Percentiles rank a stretch among this genome's conserved stretches.
These are phyloP conservation scores for Zoysia matrella DNA, from an alignment of 202 grass and related monocot species.

Conservation along the genomic window DNA sequence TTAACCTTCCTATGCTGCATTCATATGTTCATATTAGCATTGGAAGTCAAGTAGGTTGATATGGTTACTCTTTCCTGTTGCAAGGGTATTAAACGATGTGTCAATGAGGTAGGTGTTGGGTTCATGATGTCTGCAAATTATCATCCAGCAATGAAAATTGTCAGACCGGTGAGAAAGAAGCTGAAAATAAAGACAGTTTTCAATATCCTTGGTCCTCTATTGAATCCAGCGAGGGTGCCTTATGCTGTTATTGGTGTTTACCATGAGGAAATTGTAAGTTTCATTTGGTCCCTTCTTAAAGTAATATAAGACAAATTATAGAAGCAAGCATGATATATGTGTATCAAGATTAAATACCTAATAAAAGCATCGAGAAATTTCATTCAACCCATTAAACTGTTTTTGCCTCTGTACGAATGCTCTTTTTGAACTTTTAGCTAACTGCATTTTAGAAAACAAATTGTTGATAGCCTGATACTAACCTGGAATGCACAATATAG, in stretches of 20 bases:
- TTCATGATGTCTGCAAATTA: slow-evolving; percentile 99
- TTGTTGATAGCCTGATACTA: slow-evolving; percentile 5
- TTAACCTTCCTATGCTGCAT: slow-evolving; percentile 10
- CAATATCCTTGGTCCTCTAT: slow-evolving; percentile 92
- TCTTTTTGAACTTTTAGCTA: slow-evolving; percentile 13
- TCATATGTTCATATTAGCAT: slow-evolving; percentile 5
- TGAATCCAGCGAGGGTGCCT: slow-evolving; percentile 91
- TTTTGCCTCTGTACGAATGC: not conserved
- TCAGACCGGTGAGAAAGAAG: slow-evolving; percentile 82
- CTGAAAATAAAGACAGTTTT: slow-evolving; percentile 97
- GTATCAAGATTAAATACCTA: not conserved
- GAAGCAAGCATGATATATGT: not conserved
- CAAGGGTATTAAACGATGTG: slow-evolving; percentile 73
- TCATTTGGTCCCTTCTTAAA: slow-evolving; percentile 18
- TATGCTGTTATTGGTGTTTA: slow-evolving; percentile 98
- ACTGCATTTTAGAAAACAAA: not conserved
- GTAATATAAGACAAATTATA: slow-evolving; percentile 16
- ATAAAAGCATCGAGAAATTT: not conserved
- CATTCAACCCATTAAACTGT: not conserved
- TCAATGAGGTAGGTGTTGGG: slow-evolving; percentile 84
- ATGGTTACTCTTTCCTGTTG: slow-evolving; percentile 22
- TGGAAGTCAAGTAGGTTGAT: not conserved
- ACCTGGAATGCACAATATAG: not conserved
- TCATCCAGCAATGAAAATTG: slow-evolving; percentile 97
- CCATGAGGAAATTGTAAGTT: slow-evolving; percentile 87